These are phyloP conservation scores for Aspergillus pseudoviridinutans DNA, from an alignment of 2,329 filamentous ascomycete species.

Conservation along the genomic window DNA sequence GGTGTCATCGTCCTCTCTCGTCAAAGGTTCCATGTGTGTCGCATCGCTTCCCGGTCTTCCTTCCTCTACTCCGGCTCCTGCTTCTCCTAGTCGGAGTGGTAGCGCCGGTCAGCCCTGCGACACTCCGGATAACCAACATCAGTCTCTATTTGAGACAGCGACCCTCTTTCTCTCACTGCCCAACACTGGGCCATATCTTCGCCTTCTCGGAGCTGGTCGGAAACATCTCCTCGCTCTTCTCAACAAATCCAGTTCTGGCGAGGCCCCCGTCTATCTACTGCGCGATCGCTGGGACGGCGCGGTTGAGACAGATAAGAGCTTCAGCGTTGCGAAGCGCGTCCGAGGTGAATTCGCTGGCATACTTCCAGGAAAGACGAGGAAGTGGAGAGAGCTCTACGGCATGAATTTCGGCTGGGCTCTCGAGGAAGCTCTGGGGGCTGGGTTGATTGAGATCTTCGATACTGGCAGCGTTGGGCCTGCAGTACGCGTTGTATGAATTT, in stretches of 20 bases:
- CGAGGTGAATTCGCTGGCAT: slow-evolving; percentile 54
- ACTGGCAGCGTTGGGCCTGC: slow-evolving; percentile 60
- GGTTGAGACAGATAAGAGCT: slow-evolving; percentile 42
- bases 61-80: slow-evolving; percentile 8
- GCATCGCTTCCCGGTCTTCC: slow-evolving; percentile 38
- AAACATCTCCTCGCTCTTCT: slow-evolving; percentile 53
- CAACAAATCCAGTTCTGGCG: slow-evolving; percentile 48
- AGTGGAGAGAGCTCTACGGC: slow-evolving; percentile 60
- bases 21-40: slow-evolving; percentile 38
- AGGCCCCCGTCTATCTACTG: slow-evolving; percentile 52
- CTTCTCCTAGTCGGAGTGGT: slow-evolving; percentile 26
- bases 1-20: slow-evolving; percentile 44
- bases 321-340: slow-evolving; percentile 49
- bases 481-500: slow-evolving; percentile 38
- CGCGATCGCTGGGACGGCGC: slow-evolving; percentile 63
- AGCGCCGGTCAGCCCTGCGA: background rate
- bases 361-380: slow-evolving; percentile 57
- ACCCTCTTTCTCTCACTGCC: slow-evolving; percentile 54
- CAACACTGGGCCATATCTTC: slow-evolving; percentile 57
- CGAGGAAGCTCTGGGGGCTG: slow-evolving; percentile 58
- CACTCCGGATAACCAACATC: background rate
- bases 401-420: slow-evolving; percentile 58
- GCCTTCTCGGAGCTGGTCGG: slow-evolving; percentile 53
- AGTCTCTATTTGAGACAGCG: slow-evolving; percentile 21
- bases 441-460: slow-evolving; percentile 59